These are phyloP conservation scores for Epichloe coenophiala DNA, from an alignment of 2,329 filamentous ascomycete species.

Conservation along the genomic window DNA sequence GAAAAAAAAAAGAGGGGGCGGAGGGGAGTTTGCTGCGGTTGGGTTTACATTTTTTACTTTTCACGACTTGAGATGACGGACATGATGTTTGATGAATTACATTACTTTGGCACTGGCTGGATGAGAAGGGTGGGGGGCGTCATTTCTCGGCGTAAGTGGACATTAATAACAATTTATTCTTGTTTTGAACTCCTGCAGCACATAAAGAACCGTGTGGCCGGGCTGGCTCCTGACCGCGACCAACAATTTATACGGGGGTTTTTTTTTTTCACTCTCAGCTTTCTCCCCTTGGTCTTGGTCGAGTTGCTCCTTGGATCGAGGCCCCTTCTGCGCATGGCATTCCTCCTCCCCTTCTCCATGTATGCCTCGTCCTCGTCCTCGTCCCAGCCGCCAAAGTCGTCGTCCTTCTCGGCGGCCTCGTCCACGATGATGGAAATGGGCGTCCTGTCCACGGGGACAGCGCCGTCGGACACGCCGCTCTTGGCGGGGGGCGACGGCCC, in stretches of 20 bases:
- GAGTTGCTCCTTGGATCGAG: slow-evolving; percentile 50
- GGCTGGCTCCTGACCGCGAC: not conserved
- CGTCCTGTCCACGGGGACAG: slow-evolving; percentile 49
- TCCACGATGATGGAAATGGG: slow-evolving; percentile 44
- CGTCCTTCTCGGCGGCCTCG: slow-evolving; percentile 25
- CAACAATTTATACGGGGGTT: too few relatives aligned
- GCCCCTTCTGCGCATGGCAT: slow-evolving; percentile 60
- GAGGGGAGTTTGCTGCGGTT: not conserved
- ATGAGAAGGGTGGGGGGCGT: not conserved
- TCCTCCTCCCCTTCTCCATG: slow-evolving; percentile 61
- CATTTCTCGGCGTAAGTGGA: not conserved
- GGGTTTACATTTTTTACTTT: not conserved
- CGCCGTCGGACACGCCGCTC: slow-evolving; percentile 19
- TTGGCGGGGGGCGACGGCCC: slow-evolving; percentile 55
- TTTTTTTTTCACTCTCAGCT: not conserved
- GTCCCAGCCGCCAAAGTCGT: slow-evolving; percentile 59
- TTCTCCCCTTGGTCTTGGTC: slow-evolving; percentile 13
- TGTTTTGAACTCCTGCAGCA: not conserved
- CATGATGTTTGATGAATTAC: slow-evolving; percentile 6
- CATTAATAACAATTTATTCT: not conserved
- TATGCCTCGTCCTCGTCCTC: slow-evolving; percentile 59
- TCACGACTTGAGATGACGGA: slow-evolving; percentile 6
- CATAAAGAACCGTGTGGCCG: not conserved
- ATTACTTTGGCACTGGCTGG: not conserved
- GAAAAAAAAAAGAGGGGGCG: not conserved